Evolutionary conservation across 225 moss, liverwort and hornwort species (phyloP), one percentile per base, ranked within the genome.

Genomic region (Pseudisothecium myosuroides): DNA sequence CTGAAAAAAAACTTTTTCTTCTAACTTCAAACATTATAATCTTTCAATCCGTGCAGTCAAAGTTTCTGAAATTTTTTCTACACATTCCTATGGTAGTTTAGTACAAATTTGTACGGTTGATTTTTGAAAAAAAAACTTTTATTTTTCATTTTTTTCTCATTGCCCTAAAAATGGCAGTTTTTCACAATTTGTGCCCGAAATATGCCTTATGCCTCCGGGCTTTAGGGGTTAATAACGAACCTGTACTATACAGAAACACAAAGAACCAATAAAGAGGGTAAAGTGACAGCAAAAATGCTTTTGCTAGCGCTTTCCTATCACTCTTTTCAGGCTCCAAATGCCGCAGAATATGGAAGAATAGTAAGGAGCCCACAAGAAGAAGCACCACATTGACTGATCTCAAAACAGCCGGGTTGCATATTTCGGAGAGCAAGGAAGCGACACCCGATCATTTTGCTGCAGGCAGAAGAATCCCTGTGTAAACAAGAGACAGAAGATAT

Each of bases 261-360:
- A 97, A 97, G 89, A 98, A 98, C 97, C 97, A 97, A 79, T 96
- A 95, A 22, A 98, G 94, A 67, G 96, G 96, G 82, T 97, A 96
- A 60, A 96, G 90, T 65, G 98, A 94, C 67, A 97, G 93, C 90
- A 93, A 91, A 71, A 96, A 76, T 17, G 96, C 97, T 78, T 96
- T 97, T 61, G 83, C 84, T 39, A 92, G 81, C 31, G 95, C 92
- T 55, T 88, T 84, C 78, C 82, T 34, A 74, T 81, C 80, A 61
- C 91, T 91, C 84, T 92, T 92, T 76, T 93, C 91, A 29, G 95
- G 94, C 91, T 96, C 95, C 86, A 95, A 90, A 80, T 93, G 93
- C 31, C 91, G 88, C 58, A 92, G 68, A 62, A 96, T 94, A 24
- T 91, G 88, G 63, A 93, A 89, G 84, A 97, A 96, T 34, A 96